Percentiles rank a stretch among this genome's conserved stretches.
These are phyloP conservation scores for Geum urbanum DNA, from an alignment of 306 rosid genomes.

Conservation along the genomic window DNA sequence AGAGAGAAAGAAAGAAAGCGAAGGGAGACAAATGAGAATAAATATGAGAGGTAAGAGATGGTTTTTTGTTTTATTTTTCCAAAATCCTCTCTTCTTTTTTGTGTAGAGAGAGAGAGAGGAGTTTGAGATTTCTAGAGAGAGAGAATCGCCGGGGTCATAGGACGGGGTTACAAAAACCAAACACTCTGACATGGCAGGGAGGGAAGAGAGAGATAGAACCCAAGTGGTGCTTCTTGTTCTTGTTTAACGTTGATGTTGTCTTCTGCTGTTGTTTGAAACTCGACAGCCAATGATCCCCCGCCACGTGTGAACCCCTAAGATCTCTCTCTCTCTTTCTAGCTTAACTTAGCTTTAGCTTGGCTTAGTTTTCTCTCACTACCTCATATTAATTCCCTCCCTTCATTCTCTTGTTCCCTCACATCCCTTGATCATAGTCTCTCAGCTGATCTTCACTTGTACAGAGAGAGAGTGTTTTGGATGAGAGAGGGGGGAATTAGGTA, in stretches of 20 bases:
- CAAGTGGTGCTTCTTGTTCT: constrained; percentile 1
- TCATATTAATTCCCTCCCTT: not conserved
- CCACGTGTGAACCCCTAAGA: constrained; percentile 45
- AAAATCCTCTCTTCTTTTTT: constrained; percentile 4
- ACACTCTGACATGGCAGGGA: constrained; percentile 90
- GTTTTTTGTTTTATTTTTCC: constrained; percentile 28
- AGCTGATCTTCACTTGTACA: too few species aligned
- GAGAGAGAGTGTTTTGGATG: too few species aligned
- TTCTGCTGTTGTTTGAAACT: constrained; percentile 35
- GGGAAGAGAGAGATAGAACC: constrained; percentile 37
- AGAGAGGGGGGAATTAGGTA: not conserved
- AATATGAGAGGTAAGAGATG: constrained; percentile 40
- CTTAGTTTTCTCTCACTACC: not conserved
- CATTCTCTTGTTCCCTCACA: not conserved
- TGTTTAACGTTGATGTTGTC: constrained; percentile 26
- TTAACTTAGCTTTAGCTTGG: too few species aligned
- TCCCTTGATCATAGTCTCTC: too few species aligned
- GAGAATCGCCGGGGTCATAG: constrained; percentile 86
- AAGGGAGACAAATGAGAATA: constrained; percentile 44
- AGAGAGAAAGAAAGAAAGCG: constrained; percentile 57
- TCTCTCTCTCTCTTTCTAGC: not conserved
- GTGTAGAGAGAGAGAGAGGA: constrained; percentile 41
- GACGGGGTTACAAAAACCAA: constrained; percentile 49
- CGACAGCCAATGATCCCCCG: constrained; percentile 35
- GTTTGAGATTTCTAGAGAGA: constrained; percentile 26